Base-by-base conservation (phyloP, 1,139 yeast genomes). In the Hanseniaspora gamundiae region DNA sequence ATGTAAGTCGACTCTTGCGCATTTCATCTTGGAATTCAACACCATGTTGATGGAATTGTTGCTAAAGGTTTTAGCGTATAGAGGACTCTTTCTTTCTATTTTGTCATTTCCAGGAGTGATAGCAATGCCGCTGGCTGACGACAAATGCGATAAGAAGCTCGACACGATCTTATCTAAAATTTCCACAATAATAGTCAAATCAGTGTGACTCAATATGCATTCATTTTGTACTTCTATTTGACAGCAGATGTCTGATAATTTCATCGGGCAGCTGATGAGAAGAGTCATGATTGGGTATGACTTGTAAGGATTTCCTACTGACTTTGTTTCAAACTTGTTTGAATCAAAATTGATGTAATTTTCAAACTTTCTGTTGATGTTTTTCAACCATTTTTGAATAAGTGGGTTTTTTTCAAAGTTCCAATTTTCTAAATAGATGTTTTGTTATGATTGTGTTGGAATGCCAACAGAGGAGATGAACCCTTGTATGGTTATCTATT, bases 381-480 rank as follows among this genome's bases (percentile, higher is more conserved):
- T 38, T 28, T 52, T 59, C 2, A 51, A 40, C 20, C 72, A 51
- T 2, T 52, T 52, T 1, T 48, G 46, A 24, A 14, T 20, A 20
- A n/a, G 2, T 14, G 39, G 40, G 39, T 36, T 24, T 35, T 61
- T 51, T 1, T 47, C 22, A 11, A 68, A 52, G n/a, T 53, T 56
- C 26, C 73, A 57, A 0, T 68, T 64, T 54, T 79, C 77, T 33
- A 75, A 50, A 41, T 66, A 68, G 1, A 77, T 54, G 46, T 67
- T 68, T 52, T 78, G 85, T 45, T 65, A 61, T 1, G 53, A 52
- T 44, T 61, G 68, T 0, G 69, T 56, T 42, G 63, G 62, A 0
- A 58, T 53, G 1, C 71, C 62, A 2, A 42, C 20, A 17, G 50
- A 47, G 2, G 66, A 59, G 9, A 66, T 53, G 2, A 65, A 39